Conservation (phyloP, 2,329 filamentous ascomycete genomes). For the Fusarium citri region DNA sequence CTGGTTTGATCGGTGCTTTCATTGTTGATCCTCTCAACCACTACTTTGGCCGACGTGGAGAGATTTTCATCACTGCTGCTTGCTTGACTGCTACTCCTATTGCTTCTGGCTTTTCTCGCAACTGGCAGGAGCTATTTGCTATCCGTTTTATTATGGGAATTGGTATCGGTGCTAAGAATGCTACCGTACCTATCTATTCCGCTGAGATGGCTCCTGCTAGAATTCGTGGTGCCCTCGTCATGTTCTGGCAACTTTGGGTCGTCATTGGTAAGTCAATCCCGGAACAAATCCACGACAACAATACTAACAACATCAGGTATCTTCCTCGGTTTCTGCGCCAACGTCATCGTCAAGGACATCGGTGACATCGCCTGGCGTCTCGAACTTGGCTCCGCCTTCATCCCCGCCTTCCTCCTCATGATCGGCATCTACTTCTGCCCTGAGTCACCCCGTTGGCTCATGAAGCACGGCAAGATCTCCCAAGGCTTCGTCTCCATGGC, state of each 20-base stretch:
- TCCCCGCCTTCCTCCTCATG: conserved; percentile 66
- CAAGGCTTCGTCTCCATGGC: conserved; percentile 69
- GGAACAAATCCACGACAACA: fast-evolving
- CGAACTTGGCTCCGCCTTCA: conserved; percentile 70
- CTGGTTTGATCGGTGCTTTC: conserved; percentile 51
- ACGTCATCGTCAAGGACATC: conserved; percentile 48
- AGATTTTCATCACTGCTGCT: conserved; percentile 79
- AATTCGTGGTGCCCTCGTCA: conserved; percentile 80
- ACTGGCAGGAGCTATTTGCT: conserved; percentile 74
- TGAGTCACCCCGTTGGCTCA: conserved; percentile 72
- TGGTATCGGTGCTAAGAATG: conserved; percentile 74
- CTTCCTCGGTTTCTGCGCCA: conserved; percentile 57
- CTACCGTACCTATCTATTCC: conserved; percentile 77
- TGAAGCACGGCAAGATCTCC: conserved; percentile 71
- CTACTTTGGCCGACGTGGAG: conserved; percentile 59
- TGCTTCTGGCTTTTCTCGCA: conserved; percentile 72
- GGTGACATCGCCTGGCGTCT: conserved; percentile 52
- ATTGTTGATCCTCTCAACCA: conserved; percentile 70
- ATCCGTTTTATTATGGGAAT: conserved; percentile 76
- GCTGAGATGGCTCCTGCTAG: conserved; percentile 77
- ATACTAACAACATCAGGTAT: conserved; percentile 40
- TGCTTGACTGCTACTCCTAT: conserved; percentile 75
- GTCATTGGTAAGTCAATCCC: conserved; percentile 56
- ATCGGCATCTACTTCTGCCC: conserved; percentile 70
- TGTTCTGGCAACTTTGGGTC: conserved; percentile 82